phyloP scores from a whole-genome alignment of 169 alveolate species.

The Toxoplasma gondii region DNA sequence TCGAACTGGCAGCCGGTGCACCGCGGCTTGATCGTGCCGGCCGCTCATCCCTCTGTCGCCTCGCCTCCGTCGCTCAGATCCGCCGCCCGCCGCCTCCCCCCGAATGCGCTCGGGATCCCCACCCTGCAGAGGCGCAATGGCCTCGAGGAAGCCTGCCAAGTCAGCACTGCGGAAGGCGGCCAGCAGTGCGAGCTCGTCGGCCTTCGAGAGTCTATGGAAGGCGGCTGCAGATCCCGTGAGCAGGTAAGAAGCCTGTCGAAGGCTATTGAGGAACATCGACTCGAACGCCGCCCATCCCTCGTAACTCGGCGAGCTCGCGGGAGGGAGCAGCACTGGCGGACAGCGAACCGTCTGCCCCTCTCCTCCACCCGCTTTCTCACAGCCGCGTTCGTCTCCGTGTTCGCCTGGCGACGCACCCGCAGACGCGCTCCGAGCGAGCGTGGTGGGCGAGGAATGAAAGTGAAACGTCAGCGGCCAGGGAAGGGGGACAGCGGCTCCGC shows the following conservation, averaged over 20 bases:
- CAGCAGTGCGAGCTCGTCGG: constrained; percentile 57
- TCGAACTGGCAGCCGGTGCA: neutral
- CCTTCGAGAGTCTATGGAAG: constrained; percentile 58
- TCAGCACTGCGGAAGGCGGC: constrained; percentile 27
- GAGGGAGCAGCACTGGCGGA: neutral
- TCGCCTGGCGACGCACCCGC: neutral
- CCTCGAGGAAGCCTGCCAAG: neutral
- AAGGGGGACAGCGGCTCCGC: constrained; percentile 51
- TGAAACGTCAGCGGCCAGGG: constrained; percentile 64
- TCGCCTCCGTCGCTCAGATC: neutral
- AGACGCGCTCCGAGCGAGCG: neutral
- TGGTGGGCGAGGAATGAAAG: constrained; percentile 52
- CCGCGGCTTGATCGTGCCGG: neutral
- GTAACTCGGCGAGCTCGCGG: neutral
- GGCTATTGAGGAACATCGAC: constrained; percentile 52
- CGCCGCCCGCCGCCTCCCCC: neutral
- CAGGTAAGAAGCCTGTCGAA: constrained; percentile 59
- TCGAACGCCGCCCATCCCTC: constrained; percentile 65
- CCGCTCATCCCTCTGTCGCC: neutral
- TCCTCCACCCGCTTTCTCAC: neutral
- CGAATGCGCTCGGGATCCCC: neutral
- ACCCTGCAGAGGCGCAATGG: neutral
- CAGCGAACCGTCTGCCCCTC: neutral
- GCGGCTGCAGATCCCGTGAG: constrained; percentile 63
- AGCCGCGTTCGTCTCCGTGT: neutral